Percentiles rank a stretch among this genome's conserved stretches.
phyloP scores from a whole-genome alignment of 2,329 filamentous ascomycete genomes.

The Stagonosporopsis vannaccii region DNA sequence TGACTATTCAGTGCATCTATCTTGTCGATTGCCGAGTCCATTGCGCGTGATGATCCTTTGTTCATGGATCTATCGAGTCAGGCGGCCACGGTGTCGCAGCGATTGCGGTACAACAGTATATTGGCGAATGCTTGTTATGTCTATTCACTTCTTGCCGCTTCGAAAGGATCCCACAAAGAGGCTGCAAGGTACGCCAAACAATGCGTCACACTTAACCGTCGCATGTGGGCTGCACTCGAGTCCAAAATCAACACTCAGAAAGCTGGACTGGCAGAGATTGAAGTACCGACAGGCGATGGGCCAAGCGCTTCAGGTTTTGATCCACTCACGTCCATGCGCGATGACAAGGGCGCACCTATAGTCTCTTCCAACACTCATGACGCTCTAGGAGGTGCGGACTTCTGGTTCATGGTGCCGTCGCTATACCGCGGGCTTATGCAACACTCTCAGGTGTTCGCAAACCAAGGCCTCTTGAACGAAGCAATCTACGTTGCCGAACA shows the following conservation, averaged over 20 bases:
- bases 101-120: slow-evolving; percentile 57
- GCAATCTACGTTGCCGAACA: slow-evolving; percentile 88
- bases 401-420: slow-evolving; percentile 80
- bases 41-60: slow-evolving; percentile 37
- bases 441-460: slow-evolving; percentile 78
- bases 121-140: slow-evolving; percentile 69
- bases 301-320: slow-evolving; percentile 31
- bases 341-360: slow-evolving; percentile 38
- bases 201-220: slow-evolving; percentile 58
- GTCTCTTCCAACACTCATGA: slow-evolving; percentile 55
- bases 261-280: slow-evolving; percentile 15
- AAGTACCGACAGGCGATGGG: slow-evolving; percentile 27
- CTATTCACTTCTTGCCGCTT: slow-evolving; percentile 70
- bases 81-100: slow-evolving; percentile 42
- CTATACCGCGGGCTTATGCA: slow-evolving; percentile 76
- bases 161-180: slow-evolving; percentile 56
- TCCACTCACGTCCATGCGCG: slow-evolving; percentile 39
- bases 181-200: slow-evolving; percentile 59
- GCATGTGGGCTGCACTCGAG: slow-evolving; percentile 61
- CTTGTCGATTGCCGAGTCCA: slow-evolving; percentile 38
- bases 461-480: slow-evolving; percentile 87
- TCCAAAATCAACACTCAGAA: slow-evolving; percentile 44
- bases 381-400: slow-evolving; percentile 66
- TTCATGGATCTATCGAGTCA: slow-evolving; percentile 43
- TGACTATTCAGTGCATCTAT: slow-evolving; percentile 37